These are phyloP conservation scores for Lizonia empirigonia DNA, from an alignment of 2,329 filamentous ascomycete genomes.

Conservation along the genomic window DNA sequence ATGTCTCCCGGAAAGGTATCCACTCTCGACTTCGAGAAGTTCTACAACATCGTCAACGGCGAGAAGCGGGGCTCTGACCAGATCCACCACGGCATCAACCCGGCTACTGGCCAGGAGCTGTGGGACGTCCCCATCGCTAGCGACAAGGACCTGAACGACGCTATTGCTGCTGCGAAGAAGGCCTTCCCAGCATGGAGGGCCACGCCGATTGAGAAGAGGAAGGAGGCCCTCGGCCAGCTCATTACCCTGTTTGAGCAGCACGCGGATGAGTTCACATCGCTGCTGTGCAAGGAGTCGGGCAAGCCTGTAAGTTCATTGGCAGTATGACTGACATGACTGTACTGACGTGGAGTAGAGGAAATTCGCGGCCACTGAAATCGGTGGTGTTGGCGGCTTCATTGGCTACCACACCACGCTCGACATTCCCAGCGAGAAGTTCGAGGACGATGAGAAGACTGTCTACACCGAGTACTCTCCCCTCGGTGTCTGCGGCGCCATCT, in stretches of 20 bases:
- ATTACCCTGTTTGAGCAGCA: conserved; percentile 34
- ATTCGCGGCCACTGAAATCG: conserved; percentile 51
- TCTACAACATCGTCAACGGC: conserved; percentile 60
- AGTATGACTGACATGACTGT: too few relatives aligned
- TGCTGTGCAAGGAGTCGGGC: conserved; percentile 46
- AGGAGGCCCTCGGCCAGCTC: conserved; percentile 38
- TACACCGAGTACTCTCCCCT: conserved; percentile 55
- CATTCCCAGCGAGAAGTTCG: conserved; percentile 47
- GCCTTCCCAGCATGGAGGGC: conserved; percentile 57
- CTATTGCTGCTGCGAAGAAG: conserved; percentile 55
- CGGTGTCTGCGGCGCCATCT: conserved; percentile 52
- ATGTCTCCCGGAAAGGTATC: conserved; percentile 55
- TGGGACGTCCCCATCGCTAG: conserved; percentile 58
- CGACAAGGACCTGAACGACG: conserved; percentile 57
- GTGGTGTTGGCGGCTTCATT: conserved; percentile 44
- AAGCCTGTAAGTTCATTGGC: conserved; percentile 38
- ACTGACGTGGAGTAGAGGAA: conserved; percentile 41
- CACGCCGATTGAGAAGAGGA: conserved; percentile 42
- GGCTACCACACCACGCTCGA: conserved; percentile 46
- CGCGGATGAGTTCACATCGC: conserved; percentile 36
- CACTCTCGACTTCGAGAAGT: conserved; percentile 51
- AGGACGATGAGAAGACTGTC: conserved; percentile 55
- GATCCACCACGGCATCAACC: conserved; percentile 58
- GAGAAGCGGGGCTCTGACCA: conserved; percentile 51
- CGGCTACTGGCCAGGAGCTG: conserved; percentile 56